phyloP scores from a whole-genome alignment of 192 early-diverging fungal genomes.

The Rhizoclosmatium globosum region DNA sequence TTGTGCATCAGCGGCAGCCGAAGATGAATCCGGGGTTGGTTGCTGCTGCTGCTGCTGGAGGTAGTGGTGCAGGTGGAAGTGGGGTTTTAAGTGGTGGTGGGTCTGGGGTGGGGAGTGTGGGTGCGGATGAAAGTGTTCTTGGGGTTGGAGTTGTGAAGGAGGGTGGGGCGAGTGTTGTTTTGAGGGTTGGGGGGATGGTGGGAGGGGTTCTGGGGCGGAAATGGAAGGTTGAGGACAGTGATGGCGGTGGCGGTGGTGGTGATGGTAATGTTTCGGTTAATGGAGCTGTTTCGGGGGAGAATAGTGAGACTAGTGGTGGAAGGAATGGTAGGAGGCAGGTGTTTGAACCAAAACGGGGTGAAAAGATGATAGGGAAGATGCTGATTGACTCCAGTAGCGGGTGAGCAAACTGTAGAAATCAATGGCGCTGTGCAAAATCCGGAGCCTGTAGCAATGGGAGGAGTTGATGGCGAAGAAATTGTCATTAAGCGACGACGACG shows the following conservation, averaged over 20 bases:
- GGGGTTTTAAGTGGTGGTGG: neutral
- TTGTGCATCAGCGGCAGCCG: neutral
- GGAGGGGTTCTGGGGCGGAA: slow-evolving; percentile 1
- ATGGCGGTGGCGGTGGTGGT: neutral
- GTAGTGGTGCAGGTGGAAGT: neutral
- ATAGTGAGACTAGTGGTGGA: neutral
- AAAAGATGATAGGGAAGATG: neutral
- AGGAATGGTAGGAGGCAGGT: neutral
- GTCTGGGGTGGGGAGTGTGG: neutral
- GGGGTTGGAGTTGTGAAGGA: slow-evolving; percentile 9
- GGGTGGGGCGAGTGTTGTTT: slow-evolving; percentile 18
- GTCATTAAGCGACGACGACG: neutral
- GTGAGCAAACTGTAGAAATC: no score
- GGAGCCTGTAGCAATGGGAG: neutral
- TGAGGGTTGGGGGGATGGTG: slow-evolving; percentile 20
- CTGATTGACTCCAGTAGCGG: neutral
- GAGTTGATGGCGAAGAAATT: neutral
- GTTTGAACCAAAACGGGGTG: neutral
- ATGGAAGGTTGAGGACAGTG: slow-evolving; percentile 19
- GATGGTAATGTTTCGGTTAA: neutral
- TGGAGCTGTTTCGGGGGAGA: neutral
- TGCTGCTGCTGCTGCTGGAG: no score
- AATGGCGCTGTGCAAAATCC: no score
- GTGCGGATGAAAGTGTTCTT: neutral
- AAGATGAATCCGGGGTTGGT: no score